Evolutionary conservation across 1,284 basidiomycete genomes (phyloP), one percentile per base, ranked within the genome.

Genomic region (Microbotryum violaceum): DNA sequence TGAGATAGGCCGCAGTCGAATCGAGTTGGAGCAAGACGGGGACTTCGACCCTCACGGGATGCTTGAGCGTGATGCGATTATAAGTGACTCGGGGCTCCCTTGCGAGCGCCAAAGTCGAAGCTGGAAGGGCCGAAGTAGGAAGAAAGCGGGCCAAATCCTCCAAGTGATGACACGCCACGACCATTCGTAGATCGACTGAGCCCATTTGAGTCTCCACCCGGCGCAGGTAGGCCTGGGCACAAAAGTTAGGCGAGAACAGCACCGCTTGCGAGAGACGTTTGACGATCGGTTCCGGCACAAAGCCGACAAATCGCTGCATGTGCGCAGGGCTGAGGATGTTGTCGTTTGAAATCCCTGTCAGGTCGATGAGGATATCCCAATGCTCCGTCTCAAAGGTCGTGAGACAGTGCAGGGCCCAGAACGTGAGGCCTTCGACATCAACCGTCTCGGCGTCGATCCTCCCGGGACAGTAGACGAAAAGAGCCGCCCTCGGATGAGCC

Each of bases 401-500:
- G 27, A 80, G 70, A 23, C 74, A 78, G 78, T 80, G 65, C 42
- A 49, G 37, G 27, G 23, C 49, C 23, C 10, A 47, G 56, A 31
- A 44, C 29, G 10, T 49, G 18, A 49, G 33, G 20, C 44, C 6
- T 70, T 94, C 90, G 42, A 92, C 83, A 72, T 96, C 91, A 51
- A 92, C 79, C 1, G 85, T 83, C 70, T 91, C 89, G 1, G 89
- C 85, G 64, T 89, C 85, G 50, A 92, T 81, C 66, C 65, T 66
- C n/a, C 54, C 59, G 60, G 84, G 65, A 54, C 76, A 72, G 55
- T 78, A 76, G 71, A 78, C 78, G 68, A 78, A 77, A 7, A 79
- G 76, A 10, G 76, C 73, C 14, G 73, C 70, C 7, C 76, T 76
- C 45, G 72, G 74, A 71, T 76, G 69, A 20, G 61, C 66, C 1